Base-by-base conservation (phyloP, 129 eudicot species). In the Helianthus tuberosus region DNA sequence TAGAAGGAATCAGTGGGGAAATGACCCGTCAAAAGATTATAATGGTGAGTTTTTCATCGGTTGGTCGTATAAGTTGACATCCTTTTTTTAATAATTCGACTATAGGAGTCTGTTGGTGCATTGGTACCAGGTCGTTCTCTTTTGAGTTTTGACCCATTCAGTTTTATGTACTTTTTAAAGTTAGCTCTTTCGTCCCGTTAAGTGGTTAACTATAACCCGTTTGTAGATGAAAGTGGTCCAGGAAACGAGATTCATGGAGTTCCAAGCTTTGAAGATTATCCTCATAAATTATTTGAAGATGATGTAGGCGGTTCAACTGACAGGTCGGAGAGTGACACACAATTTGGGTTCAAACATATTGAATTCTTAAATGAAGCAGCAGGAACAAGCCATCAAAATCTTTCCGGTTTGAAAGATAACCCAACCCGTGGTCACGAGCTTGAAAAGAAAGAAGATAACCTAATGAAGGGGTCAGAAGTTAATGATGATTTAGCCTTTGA, bases 331-430 rank as follows among this genome's bases (percentile, higher is more conserved):
- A 54, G 32, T 70, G 49, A 50, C 53, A 38, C 13, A 9, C 53
- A 39, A 17, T 11, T 54, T 12, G 70, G 32, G 62, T 62, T 48
- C 11, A 49, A 49, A 8, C 61, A 43, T 10, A 54, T 41, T 46
- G 73, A 67, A 16, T 41, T 66, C n/a, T 55, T 64, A 1, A 16
- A 17, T 75, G 74, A 68, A 75, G 49, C 59, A 38, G 38, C 80
- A 11, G 41, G 67, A 55, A 41, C 80, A 54, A 32, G 60, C 44
- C 49, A 66, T 12, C 73, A 25, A 35, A 72, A 71, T 11, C 36
- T 25, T 27, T 63, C 68, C 54, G 63, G 20, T 47, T 65, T 55
- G 16, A 36, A 65, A 10, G 69, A 53, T 54, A 9, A 14, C 11
- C 39, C 64, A 11, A 12, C 63, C 15, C 9, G 1, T 29, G 23